Conservation (phyloP, 306 rosid species). For the Cucurbita ficifolia region DNA sequence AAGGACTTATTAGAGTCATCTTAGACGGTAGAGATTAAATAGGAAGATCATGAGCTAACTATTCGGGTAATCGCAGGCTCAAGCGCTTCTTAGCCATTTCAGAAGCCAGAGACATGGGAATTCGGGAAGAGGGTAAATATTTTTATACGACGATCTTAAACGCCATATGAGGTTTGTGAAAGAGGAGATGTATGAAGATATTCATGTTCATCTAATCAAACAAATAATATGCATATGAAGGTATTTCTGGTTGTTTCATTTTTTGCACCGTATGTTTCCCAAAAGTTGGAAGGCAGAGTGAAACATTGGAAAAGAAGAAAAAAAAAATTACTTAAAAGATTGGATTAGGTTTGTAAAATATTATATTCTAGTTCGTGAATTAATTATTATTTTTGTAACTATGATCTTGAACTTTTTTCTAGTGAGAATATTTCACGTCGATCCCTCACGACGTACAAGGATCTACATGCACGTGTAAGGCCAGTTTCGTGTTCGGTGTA, state of each 20-base stretch:
- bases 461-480: too few species aligned
- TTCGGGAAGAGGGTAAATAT: constrained; percentile 67
- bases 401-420: not conserved
- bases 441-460: too few species aligned
- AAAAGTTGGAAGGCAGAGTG: constrained; percentile 1
- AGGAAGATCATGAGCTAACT: not conserved
- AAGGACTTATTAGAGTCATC: not conserved
- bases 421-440: too few species aligned
- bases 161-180: not conserved
- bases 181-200: not conserved
- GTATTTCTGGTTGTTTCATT: not conserved
- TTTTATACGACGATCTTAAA: not conserved
- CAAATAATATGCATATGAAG: constrained; percentile 2
- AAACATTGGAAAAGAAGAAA: not conserved
- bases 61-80: constrained; percentile 39
- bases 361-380: not conserved
- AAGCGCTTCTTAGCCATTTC: constrained; percentile 76
- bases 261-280: not conserved
- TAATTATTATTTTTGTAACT: not conserved
- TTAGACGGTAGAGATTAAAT: not conserved
- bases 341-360: constrained; percentile 3
- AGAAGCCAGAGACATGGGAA: constrained; percentile 87
- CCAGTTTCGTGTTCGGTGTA: too few species aligned
- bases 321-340: not conserved
- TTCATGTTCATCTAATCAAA: not conserved